Percentiles rank a stretch among this genome's conserved stretches.
These are phyloP conservation scores for Haplosporangium sp. DNA, from an alignment of 371 early-diverging fungal genomes.

Conservation along the genomic window DNA sequence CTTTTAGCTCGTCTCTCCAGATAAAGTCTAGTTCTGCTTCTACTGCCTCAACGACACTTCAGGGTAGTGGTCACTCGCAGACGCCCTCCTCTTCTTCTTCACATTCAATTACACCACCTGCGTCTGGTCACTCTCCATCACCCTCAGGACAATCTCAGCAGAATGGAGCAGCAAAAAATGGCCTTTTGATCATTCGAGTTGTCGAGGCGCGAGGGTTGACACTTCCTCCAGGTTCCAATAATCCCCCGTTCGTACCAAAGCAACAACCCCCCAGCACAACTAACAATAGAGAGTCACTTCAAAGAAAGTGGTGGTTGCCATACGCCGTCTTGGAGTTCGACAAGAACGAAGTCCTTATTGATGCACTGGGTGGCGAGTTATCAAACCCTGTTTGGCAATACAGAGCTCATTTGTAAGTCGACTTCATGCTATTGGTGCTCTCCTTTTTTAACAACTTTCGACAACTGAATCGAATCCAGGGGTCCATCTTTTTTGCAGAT, in stretches of 20 bases:
- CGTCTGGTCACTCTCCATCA: conserved; percentile 27
- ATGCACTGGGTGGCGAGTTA: conserved; percentile 82
- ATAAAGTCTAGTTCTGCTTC: conserved; percentile 24
- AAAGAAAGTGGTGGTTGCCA: conserved; percentile 85
- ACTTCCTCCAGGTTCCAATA: conserved; percentile 60
- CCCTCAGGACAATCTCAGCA: conserved; percentile 19
- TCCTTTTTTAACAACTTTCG: conserved; percentile 9
- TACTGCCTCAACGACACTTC: conserved; percentile 18
- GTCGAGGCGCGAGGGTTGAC: conserved; percentile 84
- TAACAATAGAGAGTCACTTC: conserved; percentile 73
- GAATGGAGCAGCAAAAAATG: conserved; percentile 55
- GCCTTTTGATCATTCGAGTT: conserved; percentile 82
- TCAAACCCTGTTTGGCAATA: conserved; percentile 86
- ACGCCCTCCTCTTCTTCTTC: conserved; percentile 27
- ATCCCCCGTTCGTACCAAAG: conserved; percentile 60
- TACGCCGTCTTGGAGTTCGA: conserved; percentile 94
- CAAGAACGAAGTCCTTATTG: conserved; percentile 91
- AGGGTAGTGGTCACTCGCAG: conserved; percentile 40
- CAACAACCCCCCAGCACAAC: conserved; percentile 51
- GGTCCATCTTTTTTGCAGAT: conserved; percentile 1
- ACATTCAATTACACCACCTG: conserved; percentile 22
- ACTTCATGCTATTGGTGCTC: conserved; percentile 5
- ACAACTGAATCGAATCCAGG: conserved; percentile 8
- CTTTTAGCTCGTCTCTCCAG: conserved; percentile 35
- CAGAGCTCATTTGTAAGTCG: conserved; percentile 89